These are phyloP conservation scores for Leishmania martiniquensis DNA, from an alignment of 208 protist genomes.

Conservation along the genomic window DNA sequence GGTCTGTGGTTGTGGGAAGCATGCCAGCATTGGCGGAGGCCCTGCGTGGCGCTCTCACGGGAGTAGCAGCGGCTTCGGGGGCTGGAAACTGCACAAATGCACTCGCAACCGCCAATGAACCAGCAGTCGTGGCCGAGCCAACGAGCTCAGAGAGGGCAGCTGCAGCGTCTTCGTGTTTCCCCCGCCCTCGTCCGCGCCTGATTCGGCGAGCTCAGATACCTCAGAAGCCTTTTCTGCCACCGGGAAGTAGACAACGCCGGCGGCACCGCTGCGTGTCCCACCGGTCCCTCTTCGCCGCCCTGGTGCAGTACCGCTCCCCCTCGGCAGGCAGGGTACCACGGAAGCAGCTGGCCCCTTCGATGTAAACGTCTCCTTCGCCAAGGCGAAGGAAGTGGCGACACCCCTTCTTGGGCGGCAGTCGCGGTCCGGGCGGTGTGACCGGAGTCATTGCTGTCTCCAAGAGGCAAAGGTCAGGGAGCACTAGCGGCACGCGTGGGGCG, in stretches of 20 bases:
- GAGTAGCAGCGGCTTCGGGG: background rate
- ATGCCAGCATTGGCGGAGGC: background rate
- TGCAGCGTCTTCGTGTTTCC: background rate
- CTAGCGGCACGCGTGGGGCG: conserved; percentile 31
- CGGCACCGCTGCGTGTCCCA: conserved; percentile 19
- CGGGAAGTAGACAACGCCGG: conserved; percentile 24
- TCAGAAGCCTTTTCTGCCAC: conserved; percentile 8
- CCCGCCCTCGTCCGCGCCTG: background rate
- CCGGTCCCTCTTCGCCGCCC: background rate
- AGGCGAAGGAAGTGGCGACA: background rate
- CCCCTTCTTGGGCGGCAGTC: background rate
- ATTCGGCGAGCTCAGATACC: conserved; percentile 1
- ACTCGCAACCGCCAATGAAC: too few relatives aligned
- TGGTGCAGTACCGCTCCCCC: background rate
- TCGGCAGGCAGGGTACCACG: background rate
- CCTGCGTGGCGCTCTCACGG: background rate
- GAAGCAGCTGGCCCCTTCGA: conserved; percentile 4
- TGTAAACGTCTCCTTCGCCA: background rate
- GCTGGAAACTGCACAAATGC: background rate
- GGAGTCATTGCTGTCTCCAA: conserved; percentile 25
- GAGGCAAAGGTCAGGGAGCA: conserved; percentile 19
- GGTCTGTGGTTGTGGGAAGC: too few relatives aligned
- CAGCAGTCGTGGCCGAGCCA: background rate
- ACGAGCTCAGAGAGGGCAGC: background rate
- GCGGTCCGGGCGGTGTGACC: background rate